Evolutionary conservation across 2,329 filamentous ascomycete genomes (phyloP).

Genomic region (Penicillium sp.): DNA sequence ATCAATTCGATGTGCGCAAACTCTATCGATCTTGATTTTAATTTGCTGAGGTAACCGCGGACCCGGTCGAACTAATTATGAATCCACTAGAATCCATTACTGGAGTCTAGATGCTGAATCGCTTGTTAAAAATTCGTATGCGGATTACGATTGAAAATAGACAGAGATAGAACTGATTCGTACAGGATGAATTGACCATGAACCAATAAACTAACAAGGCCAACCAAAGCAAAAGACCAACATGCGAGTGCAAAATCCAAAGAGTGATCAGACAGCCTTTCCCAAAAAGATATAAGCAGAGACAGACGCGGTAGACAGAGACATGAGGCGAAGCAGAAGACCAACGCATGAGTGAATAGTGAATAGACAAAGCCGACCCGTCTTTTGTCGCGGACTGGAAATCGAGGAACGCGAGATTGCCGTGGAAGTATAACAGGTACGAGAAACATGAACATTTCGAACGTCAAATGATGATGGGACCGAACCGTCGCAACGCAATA

Average conservation of each 20-base stretch:
- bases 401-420: slow-evolving; percentile 14
- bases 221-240: neutral
- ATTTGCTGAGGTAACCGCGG: too few species aligned
- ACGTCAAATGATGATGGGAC: neutral
- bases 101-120: too few species aligned
- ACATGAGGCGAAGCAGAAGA: too few species aligned
- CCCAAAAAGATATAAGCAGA: slow-evolving; percentile 3
- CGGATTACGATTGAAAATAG: too few species aligned
- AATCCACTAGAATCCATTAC: too few species aligned
- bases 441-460: slow-evolving; percentile 3
- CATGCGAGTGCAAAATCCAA: slow-evolving; percentile 4
- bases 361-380: slow-evolving; percentile 21
- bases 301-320: slow-evolving; percentile 1
- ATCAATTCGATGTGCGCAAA: too few species aligned
- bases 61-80: too few species aligned
- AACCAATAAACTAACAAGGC: neutral
- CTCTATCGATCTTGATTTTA: too few species aligned
- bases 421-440: slow-evolving; percentile 15
- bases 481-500: neutral
- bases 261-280: slow-evolving; percentile 1
- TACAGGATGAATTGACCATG: neutral
- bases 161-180: too few species aligned
- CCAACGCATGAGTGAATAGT: slow-evolving; percentile 13
- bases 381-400: slow-evolving; percentile 16
- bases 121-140: too few species aligned